Conservation (phyloP, 306 rosid genomes). For the Ormosia emarginata region DNA sequence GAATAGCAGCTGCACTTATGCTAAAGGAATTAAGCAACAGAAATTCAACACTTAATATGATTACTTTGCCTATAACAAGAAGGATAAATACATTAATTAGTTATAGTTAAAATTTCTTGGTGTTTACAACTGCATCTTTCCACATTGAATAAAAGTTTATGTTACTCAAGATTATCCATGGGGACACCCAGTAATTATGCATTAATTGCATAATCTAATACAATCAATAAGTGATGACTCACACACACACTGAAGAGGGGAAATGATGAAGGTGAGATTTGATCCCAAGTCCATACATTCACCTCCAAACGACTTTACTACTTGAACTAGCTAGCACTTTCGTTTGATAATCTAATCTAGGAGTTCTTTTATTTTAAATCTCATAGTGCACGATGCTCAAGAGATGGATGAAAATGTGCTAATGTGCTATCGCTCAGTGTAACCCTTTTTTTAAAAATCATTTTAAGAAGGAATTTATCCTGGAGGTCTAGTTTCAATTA, state of each 20-base stretch:
- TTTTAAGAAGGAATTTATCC: neutral
- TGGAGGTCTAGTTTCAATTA: neutral
- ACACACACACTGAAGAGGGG: too few species aligned
- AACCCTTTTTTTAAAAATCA: neutral
- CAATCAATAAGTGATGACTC: too few species aligned
- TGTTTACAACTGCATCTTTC: neutral
- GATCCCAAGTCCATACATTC: too few species aligned
- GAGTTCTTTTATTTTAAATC: neutral
- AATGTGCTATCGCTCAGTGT: neutral
- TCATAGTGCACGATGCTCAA: neutral
- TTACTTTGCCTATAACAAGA: neutral
- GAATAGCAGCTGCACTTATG: neutral
- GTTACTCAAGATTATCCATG: neutral
- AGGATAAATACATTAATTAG: neutral
- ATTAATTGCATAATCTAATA: neutral
- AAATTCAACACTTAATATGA: neutral
- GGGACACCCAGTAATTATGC: neutral
- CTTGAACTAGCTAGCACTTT: too few species aligned
- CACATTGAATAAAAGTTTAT: neutral
- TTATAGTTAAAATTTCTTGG: neutral
- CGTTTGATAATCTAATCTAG: neutral
- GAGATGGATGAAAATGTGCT: conserved; percentile 6
- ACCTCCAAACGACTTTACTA: too few species aligned
- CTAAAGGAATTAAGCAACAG: neutral
- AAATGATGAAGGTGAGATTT: too few species aligned